phyloP scores from a whole-genome alignment of 805 yeast genomes.

The Babjeviella inositovora region DNA sequence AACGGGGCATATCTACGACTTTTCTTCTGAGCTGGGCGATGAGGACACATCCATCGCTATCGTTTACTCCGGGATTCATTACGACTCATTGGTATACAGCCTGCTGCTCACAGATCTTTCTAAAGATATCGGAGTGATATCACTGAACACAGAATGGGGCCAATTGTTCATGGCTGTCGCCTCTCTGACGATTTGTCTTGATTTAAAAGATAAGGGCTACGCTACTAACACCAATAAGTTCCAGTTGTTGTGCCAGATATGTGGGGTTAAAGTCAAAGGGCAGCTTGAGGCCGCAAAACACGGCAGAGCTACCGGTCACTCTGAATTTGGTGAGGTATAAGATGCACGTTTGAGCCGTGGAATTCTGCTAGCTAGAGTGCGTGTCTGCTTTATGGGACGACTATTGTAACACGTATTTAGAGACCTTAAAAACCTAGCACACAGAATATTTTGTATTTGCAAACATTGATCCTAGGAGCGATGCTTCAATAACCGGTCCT shows the following conservation, averaged over 20 bases:
- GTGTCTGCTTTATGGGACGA: too few species aligned
- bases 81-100: conserved; percentile 40
- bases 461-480: too few species aligned
- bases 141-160: conserved; percentile 12
- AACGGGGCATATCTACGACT: conserved; percentile 37
- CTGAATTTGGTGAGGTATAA: conserved; percentile 39
- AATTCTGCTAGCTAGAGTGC: too few species aligned
- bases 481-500: too few species aligned
- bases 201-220: conserved; percentile 34
- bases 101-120: conserved; percentile 4
- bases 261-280: conserved; percentile 35
- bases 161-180: conserved; percentile 17
- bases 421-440: too few species aligned
- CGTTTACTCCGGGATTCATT: conserved; percentile 59
- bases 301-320: conserved; percentile 46
- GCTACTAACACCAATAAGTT: conserved; percentile 52
- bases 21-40: conserved; percentile 24
- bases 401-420: too few species aligned
- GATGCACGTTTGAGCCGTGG: too few species aligned
- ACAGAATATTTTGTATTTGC: too few species aligned
- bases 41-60: conserved; percentile 28
- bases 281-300: conserved; percentile 52
- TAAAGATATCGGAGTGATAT: conserved; percentile 24
- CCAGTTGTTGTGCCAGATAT: conserved; percentile 37
- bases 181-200: conserved; percentile 18